These are phyloP conservation scores for Penicillium sp. DNA, from an alignment of 2,329 filamentous ascomycete species.

Conservation along the genomic window DNA sequence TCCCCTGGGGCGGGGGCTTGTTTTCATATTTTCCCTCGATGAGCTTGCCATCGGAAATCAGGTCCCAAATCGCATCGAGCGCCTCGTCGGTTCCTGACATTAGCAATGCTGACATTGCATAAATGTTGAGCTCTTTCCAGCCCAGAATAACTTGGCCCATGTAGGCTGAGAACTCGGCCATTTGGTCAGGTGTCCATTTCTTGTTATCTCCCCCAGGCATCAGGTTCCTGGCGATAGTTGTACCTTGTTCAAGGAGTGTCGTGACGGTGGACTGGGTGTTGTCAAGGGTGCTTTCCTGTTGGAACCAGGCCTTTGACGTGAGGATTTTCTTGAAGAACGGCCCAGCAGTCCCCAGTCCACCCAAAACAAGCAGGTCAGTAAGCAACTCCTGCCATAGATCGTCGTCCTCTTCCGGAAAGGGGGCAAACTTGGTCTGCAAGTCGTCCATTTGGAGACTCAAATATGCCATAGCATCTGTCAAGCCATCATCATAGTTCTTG, in stretches of 20 bases:
- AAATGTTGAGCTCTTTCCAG: slow-evolving; percentile 11
- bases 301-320: neutral
- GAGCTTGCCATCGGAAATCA: slow-evolving; percentile 20
- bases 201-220: neutral
- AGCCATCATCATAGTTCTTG: neutral
- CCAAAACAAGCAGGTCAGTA: neutral
- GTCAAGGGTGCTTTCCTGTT: slow-evolving; percentile 9
- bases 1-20: slow-evolving; percentile 16
- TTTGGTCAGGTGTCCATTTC: slow-evolving; percentile 10
- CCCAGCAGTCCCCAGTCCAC: neutral
- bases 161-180: slow-evolving; percentile 18
- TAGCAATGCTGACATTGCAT: neutral
- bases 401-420: no score
- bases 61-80: neutral
- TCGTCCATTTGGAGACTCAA: no score
- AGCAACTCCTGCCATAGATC: neutral
- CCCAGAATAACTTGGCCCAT: slow-evolving; percentile 15
- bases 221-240: slow-evolving; percentile 15
- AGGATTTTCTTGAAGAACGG: slow-evolving; percentile 15
- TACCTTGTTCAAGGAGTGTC: slow-evolving; percentile 12
- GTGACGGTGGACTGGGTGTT: slow-evolving; percentile 13
- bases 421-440: no score
- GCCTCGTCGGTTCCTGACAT: neutral
- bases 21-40: slow-evolving; percentile 6
- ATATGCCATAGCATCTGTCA: no score